A percentile compares a stretch with the other conserved stretches of the same genome.
These are phyloP conservation scores for Gynochthodes officinalis DNA, from an alignment of 257 asterid genomes.

Conservation along the genomic window DNA sequence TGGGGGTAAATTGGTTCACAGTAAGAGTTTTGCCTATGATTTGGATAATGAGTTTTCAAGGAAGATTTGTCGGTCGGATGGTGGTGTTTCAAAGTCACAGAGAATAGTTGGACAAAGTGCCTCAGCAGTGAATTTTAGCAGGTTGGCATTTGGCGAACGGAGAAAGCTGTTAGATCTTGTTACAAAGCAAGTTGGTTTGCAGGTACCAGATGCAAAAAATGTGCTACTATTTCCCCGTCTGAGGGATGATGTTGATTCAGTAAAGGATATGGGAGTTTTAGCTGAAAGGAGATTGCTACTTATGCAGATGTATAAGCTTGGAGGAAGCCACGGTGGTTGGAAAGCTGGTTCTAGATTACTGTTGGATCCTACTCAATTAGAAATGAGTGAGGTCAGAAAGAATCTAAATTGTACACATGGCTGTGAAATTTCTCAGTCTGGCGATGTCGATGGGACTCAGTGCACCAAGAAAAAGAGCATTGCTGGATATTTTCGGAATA, in stretches of 20 bases:
- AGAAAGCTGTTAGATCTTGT: conserved; percentile 68
- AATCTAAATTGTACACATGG: conserved; percentile 40
- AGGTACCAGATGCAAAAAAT: conserved; percentile 39
- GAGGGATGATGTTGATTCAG: conserved; percentile 43
- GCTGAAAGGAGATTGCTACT: conserved; percentile 63
- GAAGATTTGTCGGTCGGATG: conserved; percentile 39
- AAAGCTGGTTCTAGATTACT: conserved; percentile 35
- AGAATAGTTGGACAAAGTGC: conserved; percentile 48
- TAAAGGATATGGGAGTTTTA: conserved; percentile 42
- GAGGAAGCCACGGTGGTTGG: conserved; percentile 36
- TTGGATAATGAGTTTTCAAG: conserved; percentile 42
- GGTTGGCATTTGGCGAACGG: conserved; percentile 83
- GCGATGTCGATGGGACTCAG: conserved; percentile 33
- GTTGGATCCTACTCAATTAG: conserved; percentile 47
- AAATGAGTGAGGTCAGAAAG: conserved; percentile 50
- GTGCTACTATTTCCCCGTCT: conserved; percentile 48
- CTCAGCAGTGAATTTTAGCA: conserved; percentile 51
- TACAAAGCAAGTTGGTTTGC: conserved; percentile 51
- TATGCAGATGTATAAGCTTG: conserved; percentile 55
- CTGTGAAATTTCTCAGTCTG: conserved; percentile 32
- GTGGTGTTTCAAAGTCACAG: conserved; percentile 56
- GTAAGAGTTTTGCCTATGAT: conserved; percentile 49
- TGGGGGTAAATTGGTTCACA: conserved; percentile 48
- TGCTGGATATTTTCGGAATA: conserved; percentile 56
- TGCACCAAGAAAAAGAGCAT: conserved; percentile 50